Conservation (phyloP, 148 eudicot genomes). For the Chenopodium suecicum region DNA sequence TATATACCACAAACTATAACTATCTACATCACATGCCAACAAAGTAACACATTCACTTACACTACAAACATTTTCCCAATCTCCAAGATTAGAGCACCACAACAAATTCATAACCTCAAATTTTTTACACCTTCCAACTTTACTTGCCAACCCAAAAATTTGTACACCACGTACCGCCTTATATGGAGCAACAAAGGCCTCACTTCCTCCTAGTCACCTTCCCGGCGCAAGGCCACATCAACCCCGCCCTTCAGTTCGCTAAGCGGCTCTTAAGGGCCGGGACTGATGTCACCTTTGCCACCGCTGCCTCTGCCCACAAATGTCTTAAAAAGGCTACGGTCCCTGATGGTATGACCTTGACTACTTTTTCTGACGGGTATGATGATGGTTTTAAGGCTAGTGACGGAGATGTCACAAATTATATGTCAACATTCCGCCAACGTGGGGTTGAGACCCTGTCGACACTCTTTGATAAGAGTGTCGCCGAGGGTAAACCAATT, state of each 20-base stretch:
- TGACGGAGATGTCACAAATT: constrained; percentile 12
- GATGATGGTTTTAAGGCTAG: constrained; percentile 37
- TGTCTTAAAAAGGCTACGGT: constrained; percentile 19
- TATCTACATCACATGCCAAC: constrained; percentile 13
- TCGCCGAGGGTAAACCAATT: constrained; percentile 38
- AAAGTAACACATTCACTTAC: not conserved
- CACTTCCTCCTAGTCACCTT: constrained; percentile 50
- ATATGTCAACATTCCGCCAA: constrained; percentile 22
- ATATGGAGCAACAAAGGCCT: constrained; percentile 26
- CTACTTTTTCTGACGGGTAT: constrained; percentile 47
- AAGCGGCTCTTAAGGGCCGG: constrained; percentile 37
- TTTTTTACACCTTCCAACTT: too few relatives aligned
- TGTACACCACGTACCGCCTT: not conserved
- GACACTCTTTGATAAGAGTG: constrained; percentile 28
- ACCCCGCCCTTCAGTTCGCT: constrained; percentile 57
- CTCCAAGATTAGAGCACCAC: not conserved
- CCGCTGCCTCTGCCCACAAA: constrained; percentile 32
- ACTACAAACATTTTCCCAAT: not conserved
- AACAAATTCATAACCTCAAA: not conserved
- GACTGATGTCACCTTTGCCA: constrained; percentile 42
- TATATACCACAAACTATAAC: not conserved
- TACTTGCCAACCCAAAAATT: not conserved
- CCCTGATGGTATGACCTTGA: constrained; percentile 35
- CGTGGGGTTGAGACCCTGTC: constrained; percentile 29
- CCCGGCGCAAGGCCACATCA: constrained; percentile 59